These are phyloP conservation scores for Amoebophrya sp. DNA, from an alignment of 169 alveolate species.

Conservation along the genomic window DNA sequence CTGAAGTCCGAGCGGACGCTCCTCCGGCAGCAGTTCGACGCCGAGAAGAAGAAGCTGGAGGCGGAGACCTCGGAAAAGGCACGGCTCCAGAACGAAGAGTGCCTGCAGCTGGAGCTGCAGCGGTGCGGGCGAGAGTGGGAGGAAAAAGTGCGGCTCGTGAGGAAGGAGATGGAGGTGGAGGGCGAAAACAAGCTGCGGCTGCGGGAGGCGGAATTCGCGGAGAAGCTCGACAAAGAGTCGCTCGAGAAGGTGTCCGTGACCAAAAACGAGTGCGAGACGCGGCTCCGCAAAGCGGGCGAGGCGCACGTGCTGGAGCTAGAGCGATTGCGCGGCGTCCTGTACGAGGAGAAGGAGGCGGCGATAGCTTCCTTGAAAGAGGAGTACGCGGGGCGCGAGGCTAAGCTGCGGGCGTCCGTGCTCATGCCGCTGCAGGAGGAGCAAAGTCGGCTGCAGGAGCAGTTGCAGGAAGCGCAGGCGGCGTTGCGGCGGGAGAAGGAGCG, in stretches of 20 bases:
- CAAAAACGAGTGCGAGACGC: background rate
- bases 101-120: background rate
- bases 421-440: background rate
- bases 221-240: background rate
- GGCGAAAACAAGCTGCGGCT: background rate
- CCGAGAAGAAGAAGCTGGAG: no score
- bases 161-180: no score
- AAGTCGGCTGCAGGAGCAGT: no score
- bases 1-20: no score
- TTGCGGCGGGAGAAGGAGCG: no score
- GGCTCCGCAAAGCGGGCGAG: background rate
- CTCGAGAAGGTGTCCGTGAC: background rate
- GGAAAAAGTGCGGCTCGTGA: no score
- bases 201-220: background rate
- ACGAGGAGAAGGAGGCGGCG: background rate
- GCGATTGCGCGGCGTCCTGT: background rate
- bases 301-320: background rate
- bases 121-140: background rate
- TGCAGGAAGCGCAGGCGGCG: background rate
- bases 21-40: no score
- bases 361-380: background rate
- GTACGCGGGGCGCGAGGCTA: background rate
- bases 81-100: no score
- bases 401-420: background rate
- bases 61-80: no score